A percentile compares a stretch with the other conserved stretches of the same genome.
Conservation (phyloP, 371 early-diverging fungal genomes). For the Dichotomocladium elegans region DNA sequence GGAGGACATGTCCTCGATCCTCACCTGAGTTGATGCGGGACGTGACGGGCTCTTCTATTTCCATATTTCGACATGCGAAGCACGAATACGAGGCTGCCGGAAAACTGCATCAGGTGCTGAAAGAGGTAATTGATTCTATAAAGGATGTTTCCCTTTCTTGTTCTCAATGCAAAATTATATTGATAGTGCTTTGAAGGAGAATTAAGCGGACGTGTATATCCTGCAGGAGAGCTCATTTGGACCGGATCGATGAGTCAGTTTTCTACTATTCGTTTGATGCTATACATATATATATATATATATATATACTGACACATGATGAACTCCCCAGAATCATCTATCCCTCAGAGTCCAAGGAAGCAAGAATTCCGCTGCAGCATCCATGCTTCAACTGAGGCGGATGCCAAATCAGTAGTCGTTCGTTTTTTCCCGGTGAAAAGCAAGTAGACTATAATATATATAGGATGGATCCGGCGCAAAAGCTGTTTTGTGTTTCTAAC, state of each 20-base stretch:
- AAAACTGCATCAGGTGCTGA: slow-evolving; percentile 19
- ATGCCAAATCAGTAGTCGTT: slow-evolving; percentile 3
- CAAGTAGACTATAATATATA: not conserved
- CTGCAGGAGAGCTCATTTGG: slow-evolving; percentile 17
- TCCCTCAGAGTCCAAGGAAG: too few species aligned
- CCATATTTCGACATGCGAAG: slow-evolving; percentile 9
- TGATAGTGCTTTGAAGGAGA: slow-evolving; percentile 23
- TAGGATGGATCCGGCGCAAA: too few species aligned
- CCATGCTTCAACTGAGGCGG: too few species aligned
- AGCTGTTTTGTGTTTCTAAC: not conserved
- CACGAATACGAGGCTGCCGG: slow-evolving; percentile 24
- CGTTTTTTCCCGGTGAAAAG: slow-evolving; percentile 9
- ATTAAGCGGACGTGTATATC: slow-evolving; percentile 19
- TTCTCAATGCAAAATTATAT: too few species aligned
- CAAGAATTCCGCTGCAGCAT: slow-evolving; percentile 8
- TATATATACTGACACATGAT: too few species aligned
- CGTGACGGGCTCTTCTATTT: too few species aligned
- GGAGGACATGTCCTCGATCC: too few species aligned
- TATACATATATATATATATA: too few species aligned
- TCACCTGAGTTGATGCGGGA: too few species aligned
- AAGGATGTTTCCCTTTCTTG: not conserved
- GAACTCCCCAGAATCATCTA: too few species aligned
- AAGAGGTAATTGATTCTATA: slow-evolving; percentile 10
- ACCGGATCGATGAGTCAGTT: slow-evolving; percentile 11
- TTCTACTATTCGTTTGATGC: not conserved